phyloP scores from a whole-genome alignment of 78 protist species.

The Dictyostelium purpureum region DNA sequence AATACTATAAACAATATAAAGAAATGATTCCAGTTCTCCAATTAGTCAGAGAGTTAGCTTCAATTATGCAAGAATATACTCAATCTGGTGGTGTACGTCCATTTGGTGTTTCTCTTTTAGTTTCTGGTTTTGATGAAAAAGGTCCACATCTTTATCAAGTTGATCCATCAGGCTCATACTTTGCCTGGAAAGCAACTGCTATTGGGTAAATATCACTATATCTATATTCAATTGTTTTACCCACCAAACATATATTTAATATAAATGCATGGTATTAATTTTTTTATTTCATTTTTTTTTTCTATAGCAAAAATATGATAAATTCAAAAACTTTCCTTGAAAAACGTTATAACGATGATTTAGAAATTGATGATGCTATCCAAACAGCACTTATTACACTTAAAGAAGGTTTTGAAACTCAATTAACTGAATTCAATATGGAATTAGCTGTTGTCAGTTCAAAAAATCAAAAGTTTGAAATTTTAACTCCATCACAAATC shows the following conservation, averaged over 20 bases:
- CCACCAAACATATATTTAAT: neutral
- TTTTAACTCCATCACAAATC: slow-evolving; percentile 86
- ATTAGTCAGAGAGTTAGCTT: slow-evolving; percentile 97
- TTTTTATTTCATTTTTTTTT: neutral
- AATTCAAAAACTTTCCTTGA: slow-evolving; percentile 98
- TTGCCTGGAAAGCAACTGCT: slow-evolving; percentile 99
- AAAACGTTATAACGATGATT: slow-evolving; percentile 96
- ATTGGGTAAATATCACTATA: slow-evolving; percentile 89
- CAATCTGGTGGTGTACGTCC: slow-evolving; percentile 99
- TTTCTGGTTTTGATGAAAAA: slow-evolving; percentile 92
- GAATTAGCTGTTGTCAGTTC: slow-evolving; percentile 94
- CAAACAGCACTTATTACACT: slow-evolving; percentile 98
- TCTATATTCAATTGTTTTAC: neutral
- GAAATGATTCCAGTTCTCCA: slow-evolving; percentile 92
- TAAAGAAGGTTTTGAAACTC: slow-evolving; percentile 87
- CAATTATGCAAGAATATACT: slow-evolving; percentile 99
- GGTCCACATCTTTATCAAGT: slow-evolving; percentile 98
- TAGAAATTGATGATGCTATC: slow-evolving; percentile 98
- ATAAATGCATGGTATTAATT: neutral
- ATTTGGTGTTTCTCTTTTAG: slow-evolving; percentile 98
- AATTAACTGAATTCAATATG: slow-evolving; percentile 93
- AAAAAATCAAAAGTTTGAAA: slow-evolving; percentile 70
- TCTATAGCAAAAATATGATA: slow-evolving; percentile 84
- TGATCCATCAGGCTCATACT: slow-evolving; percentile 97
- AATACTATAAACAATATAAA: slow-evolving; percentile 85